Conservation (phyloP, 2,329 filamentous ascomycete species). For the Grosmannia serpens region DNA sequence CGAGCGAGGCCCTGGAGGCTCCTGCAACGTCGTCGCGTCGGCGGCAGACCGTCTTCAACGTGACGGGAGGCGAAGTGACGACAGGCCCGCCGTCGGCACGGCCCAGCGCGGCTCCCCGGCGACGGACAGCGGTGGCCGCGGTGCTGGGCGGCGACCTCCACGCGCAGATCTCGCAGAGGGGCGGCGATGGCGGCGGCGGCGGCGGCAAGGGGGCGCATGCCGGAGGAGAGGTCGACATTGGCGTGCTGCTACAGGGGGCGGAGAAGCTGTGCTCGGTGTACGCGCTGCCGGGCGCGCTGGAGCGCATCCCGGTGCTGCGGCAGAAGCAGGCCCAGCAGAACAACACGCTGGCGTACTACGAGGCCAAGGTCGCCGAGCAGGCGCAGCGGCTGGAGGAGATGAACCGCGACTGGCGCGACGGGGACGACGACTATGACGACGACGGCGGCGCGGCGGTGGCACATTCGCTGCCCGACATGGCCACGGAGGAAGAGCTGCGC, state of each 20-base stretch:
- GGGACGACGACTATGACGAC: constrained; percentile 33
- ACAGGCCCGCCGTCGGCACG: constrained; percentile 37
- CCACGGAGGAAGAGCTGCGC: constrained; percentile 55
- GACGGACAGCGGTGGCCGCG: constrained; percentile 77
- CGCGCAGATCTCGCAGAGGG: constrained; percentile 55
- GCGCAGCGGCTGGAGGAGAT: constrained; percentile 59
- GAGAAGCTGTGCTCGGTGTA: constrained; percentile 88
- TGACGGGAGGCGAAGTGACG: constrained; percentile 50
- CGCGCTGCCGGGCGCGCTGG: constrained; percentile 64
- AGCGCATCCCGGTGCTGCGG: constrained; percentile 63
- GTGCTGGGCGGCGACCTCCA: constrained; percentile 83
- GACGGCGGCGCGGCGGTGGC: constrained; percentile 25
- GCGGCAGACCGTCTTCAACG: constrained; percentile 55
- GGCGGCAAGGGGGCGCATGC: constrained; percentile 27
- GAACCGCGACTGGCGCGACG: constrained; percentile 51
- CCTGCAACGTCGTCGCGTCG: constrained; percentile 22
- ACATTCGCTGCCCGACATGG: constrained; percentile 27
- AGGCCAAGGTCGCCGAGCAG: constrained; percentile 68
- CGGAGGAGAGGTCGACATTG: constrained; percentile 66
- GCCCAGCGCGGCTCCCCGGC: constrained; percentile 38
- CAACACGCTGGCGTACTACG: constrained; percentile 68
- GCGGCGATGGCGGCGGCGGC: constrained; percentile 40
- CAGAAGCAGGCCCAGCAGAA: constrained; percentile 59
- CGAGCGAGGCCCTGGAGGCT: constrained; percentile 21
- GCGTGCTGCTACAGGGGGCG: constrained; percentile 71